These are phyloP conservation scores for Mortierella sp. DNA, from an alignment of 371 early-diverging fungal species.

Conservation along the genomic window DNA sequence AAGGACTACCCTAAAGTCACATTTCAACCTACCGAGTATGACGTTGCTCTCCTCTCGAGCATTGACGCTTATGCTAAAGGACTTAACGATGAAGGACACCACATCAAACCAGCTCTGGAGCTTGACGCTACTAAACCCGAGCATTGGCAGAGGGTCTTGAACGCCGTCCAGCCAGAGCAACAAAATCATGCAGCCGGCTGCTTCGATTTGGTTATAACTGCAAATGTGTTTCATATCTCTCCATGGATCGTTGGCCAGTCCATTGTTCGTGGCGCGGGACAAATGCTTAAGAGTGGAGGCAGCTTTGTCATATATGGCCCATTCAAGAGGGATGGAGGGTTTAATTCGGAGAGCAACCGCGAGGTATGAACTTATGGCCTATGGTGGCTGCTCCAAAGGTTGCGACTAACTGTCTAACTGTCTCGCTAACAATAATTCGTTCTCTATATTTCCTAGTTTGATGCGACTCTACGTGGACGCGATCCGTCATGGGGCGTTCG, in stretches of 20 bases:
- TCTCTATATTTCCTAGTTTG: conserved; percentile 23
- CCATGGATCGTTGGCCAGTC: conserved; percentile 51
- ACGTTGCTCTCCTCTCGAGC: conserved; percentile 23
- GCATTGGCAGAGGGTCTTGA: conserved; percentile 29
- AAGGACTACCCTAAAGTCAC: conserved; percentile 30
- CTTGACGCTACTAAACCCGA: conserved; percentile 42
- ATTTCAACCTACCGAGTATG: conserved; percentile 52
- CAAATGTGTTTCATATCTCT: conserved; percentile 53
- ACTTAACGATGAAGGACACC: conserved; percentile 28
- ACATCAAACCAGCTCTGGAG: conserved; percentile 36
- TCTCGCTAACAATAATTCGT: not conserved
- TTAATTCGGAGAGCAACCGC: conserved; percentile 47
- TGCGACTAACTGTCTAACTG: too few relatives aligned
- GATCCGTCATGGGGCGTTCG: conserved; percentile 53
- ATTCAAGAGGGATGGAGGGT: conserved; percentile 33
- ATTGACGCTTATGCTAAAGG: conserved; percentile 40
- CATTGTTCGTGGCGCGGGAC: conserved; percentile 34
- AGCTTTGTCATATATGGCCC: conserved; percentile 30
- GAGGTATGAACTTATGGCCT: conserved; percentile 19
- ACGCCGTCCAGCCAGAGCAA: not conserved
- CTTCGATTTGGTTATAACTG: conserved; percentile 45
- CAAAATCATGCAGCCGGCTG: not conserved
- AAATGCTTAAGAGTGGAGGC: conserved; percentile 32
- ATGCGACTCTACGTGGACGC: conserved; percentile 38
- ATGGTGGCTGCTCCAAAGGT: too few relatives aligned